Percentiles rank a stretch among this genome's conserved stretches.
Conservation (phyloP, 257 asterid species). For the Nicotiana attenuata region DNA sequence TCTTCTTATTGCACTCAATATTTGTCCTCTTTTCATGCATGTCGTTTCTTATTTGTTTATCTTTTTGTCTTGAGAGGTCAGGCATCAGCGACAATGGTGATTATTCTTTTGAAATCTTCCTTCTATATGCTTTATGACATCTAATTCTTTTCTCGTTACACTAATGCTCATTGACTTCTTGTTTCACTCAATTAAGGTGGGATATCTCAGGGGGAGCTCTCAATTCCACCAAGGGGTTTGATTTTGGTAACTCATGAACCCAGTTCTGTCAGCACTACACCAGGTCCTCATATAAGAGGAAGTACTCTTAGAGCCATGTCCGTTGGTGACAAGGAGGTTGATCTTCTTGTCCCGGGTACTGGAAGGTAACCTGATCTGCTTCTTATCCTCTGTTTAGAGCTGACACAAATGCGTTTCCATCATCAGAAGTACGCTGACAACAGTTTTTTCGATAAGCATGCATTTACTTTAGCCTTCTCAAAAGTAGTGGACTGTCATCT, state of each 20-base stretch:
- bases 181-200: slow-evolving; percentile 23
- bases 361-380: slow-evolving; percentile 36
- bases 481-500: background rate
- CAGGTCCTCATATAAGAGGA: slow-evolving; percentile 52
- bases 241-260: slow-evolving; percentile 51
- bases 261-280: slow-evolving; percentile 30
- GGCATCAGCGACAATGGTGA: background rate
- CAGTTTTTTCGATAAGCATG: background rate
- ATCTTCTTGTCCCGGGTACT: slow-evolving; percentile 49
- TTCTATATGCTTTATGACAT: background rate
- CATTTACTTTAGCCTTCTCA: background rate
- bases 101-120: background rate
- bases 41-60: background rate
- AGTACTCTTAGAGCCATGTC: slow-evolving; percentile 39
- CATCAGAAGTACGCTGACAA: background rate
- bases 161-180: background rate
- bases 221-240: slow-evolving; percentile 45
- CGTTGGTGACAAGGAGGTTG: slow-evolving; percentile 46
- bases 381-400: background rate
- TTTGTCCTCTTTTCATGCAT: slow-evolving; percentile 1
- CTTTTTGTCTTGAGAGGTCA: background rate
- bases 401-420: background rate
- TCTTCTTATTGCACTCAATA: no score
- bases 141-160: background rate
- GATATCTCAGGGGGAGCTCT: slow-evolving; percentile 33